phyloP scores from a whole-genome alignment of 2,329 filamentous ascomycete genomes.

The Penicillium corylophilum region DNA sequence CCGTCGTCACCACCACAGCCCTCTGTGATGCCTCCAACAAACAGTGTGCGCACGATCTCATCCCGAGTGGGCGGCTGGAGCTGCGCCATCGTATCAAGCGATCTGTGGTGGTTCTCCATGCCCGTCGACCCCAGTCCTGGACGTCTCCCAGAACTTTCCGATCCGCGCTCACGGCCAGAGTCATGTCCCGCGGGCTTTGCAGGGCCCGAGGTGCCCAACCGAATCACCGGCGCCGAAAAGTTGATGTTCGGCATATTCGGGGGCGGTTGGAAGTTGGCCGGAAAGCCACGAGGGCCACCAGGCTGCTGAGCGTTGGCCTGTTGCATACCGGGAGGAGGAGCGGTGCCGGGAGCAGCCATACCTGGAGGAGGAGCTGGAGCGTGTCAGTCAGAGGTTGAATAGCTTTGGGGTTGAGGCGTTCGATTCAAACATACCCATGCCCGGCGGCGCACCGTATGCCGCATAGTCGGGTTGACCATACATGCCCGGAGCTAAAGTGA shows the following conservation, averaged over 20 bases:
- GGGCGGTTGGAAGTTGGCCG: conserved; percentile 81
- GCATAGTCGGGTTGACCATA: conserved; percentile 75
- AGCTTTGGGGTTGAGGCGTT: background rate
- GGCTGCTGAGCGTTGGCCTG: conserved; percentile 71
- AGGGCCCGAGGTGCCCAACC: conserved; percentile 73
- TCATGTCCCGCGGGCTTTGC: conserved; percentile 57
- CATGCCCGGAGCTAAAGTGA: conserved; percentile 43
- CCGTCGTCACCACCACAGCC: conserved; percentile 73
- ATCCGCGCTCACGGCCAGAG: conserved; percentile 46
- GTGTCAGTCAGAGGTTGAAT: conserved; percentile 13
- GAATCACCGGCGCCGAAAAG: conserved; percentile 94
- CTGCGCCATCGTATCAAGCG: conserved; percentile 68
- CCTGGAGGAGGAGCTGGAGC: conserved; percentile 70
- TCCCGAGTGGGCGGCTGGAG: conserved; percentile 81
- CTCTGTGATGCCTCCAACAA: conserved; percentile 81
- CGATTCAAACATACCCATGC: conserved; percentile 64
- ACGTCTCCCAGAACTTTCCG: conserved; percentile 49
- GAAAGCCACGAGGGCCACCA: conserved; percentile 77
- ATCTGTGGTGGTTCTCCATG: conserved; percentile 64
- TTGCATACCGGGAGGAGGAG: conserved; percentile 73
- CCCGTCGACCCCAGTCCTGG: conserved; percentile 61
- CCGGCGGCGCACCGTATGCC: conserved; percentile 72
- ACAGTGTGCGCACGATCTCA: conserved; percentile 88
- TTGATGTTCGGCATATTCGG: conserved; percentile 96
- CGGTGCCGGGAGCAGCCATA: conserved; percentile 76